Percentiles rank a stretch among this genome's conserved stretches.
These are phyloP conservation scores for Penicillium sp. DNA, from an alignment of 2,329 filamentous ascomycete genomes.

Conservation along the genomic window DNA sequence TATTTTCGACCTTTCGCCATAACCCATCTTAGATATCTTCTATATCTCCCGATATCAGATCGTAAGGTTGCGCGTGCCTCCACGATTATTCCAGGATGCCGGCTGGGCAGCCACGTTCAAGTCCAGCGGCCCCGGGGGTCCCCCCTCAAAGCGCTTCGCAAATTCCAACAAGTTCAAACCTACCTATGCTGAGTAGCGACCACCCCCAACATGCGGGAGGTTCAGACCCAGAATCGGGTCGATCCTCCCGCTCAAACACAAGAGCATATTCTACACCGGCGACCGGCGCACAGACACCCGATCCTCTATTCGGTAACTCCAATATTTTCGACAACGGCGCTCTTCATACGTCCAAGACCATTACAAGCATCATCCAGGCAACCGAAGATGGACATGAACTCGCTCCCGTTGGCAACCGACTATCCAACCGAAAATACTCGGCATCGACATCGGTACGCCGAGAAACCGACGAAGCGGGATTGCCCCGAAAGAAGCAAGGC, in stretches of 20 bases:
- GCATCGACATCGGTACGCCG: constrained; percentile 8
- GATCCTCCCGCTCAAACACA: constrained; percentile 19
- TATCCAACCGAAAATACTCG: constrained; percentile 19
- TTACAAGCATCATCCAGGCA: constrained; percentile 9
- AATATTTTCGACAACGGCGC: constrained; percentile 13
- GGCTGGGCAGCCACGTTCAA: constrained; percentile 5
- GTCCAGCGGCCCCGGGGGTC: not conserved
- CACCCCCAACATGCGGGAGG: constrained; percentile 1
- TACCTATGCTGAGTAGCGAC: not conserved
- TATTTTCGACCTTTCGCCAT: constrained; percentile 17
- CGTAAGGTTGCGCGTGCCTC: not conserved
- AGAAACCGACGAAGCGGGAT: constrained; percentile 20
- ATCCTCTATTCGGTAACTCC: constrained; percentile 22
- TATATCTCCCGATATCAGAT: not conserved
- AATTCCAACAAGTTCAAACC: constrained; percentile 4
- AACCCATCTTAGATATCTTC: constrained; percentile 3
- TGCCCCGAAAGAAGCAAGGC: constrained; percentile 27
- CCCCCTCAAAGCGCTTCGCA: constrained; percentile 6
- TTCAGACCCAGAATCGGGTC: constrained; percentile 14
- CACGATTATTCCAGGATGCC: constrained; percentile 7
- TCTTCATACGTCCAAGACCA: constrained; percentile 16
- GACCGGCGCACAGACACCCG: constrained; percentile 28
- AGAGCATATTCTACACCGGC: constrained; percentile 22
- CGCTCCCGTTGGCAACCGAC: constrained; percentile 10
- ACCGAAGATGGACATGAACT: constrained; percentile 15